phyloP scores from a whole-genome alignment of 139 green algal species.

The Parachlorella kessleri region DNA sequence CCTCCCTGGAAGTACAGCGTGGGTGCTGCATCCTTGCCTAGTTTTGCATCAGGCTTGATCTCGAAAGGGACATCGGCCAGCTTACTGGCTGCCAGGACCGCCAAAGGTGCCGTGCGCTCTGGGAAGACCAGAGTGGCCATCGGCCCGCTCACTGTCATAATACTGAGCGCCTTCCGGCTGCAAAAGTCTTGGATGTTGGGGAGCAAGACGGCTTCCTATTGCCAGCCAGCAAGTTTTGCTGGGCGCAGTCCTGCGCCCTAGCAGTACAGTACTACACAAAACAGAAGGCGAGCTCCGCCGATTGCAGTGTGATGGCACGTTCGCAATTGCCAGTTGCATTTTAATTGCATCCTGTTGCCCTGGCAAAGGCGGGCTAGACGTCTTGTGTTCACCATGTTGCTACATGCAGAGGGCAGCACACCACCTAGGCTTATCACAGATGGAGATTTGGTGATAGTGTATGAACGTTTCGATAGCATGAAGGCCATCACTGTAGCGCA shows the following conservation, averaged over 20 bases:
- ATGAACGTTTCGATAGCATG: conserved; percentile 77
- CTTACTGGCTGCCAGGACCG: conserved; percentile 30
- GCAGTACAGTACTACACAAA: too few species aligned
- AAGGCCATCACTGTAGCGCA: conserved; percentile 60
- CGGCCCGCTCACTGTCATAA: not conserved
- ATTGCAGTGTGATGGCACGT: too few species aligned
- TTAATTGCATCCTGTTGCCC: too few species aligned
- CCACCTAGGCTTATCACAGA: conserved; percentile 12
- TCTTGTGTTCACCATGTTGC: conserved; percentile 11
- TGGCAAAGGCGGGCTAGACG: too few species aligned
- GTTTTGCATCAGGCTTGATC: conserved; percentile 56
- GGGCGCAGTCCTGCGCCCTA: too few species aligned
- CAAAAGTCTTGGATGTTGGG: too few species aligned
- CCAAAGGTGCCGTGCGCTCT: conserved; percentile 10
- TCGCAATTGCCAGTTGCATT: too few species aligned
- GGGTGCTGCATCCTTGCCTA: conserved; percentile 58
- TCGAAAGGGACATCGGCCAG: conserved; percentile 50
- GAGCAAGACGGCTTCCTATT: not conserved
- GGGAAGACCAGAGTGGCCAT: not conserved
- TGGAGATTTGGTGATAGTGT: conserved; percentile 85
- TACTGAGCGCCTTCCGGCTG: too few species aligned
- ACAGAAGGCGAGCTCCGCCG: too few species aligned
- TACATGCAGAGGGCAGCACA: not conserved
- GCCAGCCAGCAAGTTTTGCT: not conserved
- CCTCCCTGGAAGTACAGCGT: conserved; percentile 55